phyloP scores from a whole-genome alignment of 345 rosid species.

The Firmiana major region DNA sequence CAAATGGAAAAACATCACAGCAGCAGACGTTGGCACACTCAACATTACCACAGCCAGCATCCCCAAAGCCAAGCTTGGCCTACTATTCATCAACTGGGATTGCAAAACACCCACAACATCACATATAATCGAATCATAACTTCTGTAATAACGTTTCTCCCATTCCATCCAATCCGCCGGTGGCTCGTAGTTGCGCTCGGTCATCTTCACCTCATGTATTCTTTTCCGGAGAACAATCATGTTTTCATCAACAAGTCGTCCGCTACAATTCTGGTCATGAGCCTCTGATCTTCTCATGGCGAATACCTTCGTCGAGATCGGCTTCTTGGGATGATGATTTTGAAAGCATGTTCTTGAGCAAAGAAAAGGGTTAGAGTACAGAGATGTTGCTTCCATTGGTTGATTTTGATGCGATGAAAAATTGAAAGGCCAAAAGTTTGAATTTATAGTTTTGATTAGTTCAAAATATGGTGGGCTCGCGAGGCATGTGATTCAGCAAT shows the following conservation, averaged over 20 bases:
- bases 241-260: slow-evolving; percentile 50
- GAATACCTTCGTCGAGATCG: background rate
- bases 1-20: slow-evolving; percentile 25
- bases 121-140: slow-evolving; percentile 50
- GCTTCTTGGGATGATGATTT: background rate
- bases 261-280: slow-evolving; percentile 14
- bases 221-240: slow-evolving; percentile 60
- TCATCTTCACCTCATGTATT: slow-evolving; percentile 58
- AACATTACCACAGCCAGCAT: slow-evolving; percentile 36
- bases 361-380: background rate
- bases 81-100: slow-evolving; percentile 48
- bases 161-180: slow-evolving; percentile 66
- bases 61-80: slow-evolving; percentile 53
- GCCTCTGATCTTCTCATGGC: background rate
- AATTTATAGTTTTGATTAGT: background rate
- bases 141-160: slow-evolving; percentile 54
- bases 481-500: background rate
- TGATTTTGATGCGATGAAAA: background rate
- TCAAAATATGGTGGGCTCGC: background rate
- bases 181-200: slow-evolving; percentile 63
- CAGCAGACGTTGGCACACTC: slow-evolving; percentile 45
- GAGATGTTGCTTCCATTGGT: slow-evolving; percentile 2
- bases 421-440: background rate
- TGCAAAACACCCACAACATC: slow-evolving; percentile 48
- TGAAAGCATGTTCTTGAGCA: background rate